phyloP scores from a whole-genome alignment of 2,329 filamentous ascomycete genomes.

The Sodiomyces alkalinus region DNA sequence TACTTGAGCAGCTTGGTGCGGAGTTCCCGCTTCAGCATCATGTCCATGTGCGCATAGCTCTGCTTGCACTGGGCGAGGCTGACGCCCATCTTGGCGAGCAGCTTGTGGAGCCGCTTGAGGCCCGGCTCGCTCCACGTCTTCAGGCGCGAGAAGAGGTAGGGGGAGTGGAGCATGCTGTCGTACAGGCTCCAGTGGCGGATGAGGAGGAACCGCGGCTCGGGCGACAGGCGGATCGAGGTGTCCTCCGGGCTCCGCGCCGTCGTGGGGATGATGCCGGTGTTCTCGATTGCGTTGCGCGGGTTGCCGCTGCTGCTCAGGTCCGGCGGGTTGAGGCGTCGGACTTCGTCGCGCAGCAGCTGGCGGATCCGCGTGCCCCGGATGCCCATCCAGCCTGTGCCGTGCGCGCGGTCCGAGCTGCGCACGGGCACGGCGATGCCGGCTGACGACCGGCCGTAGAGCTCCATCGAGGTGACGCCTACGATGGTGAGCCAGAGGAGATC shows the following conservation, averaged over 20 bases:
- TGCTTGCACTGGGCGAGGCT: conserved; percentile 88
- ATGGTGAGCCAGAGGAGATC: conserved; percentile 91
- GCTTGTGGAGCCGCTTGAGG: conserved; percentile 76
- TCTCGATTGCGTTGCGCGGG: conserved; percentile 47
- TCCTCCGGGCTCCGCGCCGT: conserved; percentile 81
- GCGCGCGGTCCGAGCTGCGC: conserved; percentile 37
- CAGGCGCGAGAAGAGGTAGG: conserved; percentile 79
- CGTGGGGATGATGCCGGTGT: conserved; percentile 72
- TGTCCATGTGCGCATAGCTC: conserved; percentile 96
- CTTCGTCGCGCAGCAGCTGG: conserved; percentile 80
- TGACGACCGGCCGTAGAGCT: conserved; percentile 76
- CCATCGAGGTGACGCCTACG: conserved; percentile 86
- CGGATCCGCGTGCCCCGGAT: conserved; percentile 71
- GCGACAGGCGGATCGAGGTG: conserved; percentile 79
- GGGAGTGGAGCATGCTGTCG: conserved; percentile 95
- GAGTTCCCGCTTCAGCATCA: conserved; percentile 81
- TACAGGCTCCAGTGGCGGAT: conserved; percentile 96
- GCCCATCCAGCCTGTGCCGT: conserved; percentile 61
- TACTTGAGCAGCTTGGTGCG: conserved; percentile 80
- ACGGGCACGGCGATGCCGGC: conserved; percentile 56
- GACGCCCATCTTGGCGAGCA: conserved; percentile 96
- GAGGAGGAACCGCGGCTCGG: conserved; percentile 83
- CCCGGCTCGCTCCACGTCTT: conserved; percentile 92
- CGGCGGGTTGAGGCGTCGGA: conserved; percentile 79
- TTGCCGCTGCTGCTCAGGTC: conserved; percentile 47